Evolutionary conservation across 2,329 filamentous ascomycete genomes (phyloP).

Genomic region (Diaporthe australafricana): DNA sequence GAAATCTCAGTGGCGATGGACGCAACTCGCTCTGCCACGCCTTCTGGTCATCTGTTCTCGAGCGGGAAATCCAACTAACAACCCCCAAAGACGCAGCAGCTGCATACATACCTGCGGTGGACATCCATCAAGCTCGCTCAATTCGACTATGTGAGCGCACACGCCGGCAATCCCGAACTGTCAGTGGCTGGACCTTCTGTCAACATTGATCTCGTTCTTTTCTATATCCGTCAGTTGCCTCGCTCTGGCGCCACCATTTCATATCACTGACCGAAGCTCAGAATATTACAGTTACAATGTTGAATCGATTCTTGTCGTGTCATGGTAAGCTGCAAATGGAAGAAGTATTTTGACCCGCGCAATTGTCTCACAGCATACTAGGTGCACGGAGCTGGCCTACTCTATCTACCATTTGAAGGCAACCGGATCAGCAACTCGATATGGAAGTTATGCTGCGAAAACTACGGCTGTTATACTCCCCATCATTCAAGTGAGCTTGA

Average conservation of each 20-base stretch:
- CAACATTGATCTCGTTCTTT: constrained; percentile 56
- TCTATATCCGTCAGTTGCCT: constrained; percentile 58
- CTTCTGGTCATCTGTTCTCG: too few species aligned
- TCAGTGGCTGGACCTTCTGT: constrained; percentile 55
- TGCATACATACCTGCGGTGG: constrained; percentile 55
- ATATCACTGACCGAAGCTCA: constrained; percentile 41
- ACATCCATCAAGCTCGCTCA: constrained; percentile 53
- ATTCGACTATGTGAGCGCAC: constrained; percentile 49
- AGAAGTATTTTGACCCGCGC: not conserved
- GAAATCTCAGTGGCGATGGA: not conserved
- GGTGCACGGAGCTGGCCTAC: constrained; percentile 52
- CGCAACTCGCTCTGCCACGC: not conserved
- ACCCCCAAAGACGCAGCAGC: constrained; percentile 48
- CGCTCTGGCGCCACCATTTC: too few species aligned
- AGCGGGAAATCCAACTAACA: not conserved
- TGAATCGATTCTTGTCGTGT: constrained; percentile 58
- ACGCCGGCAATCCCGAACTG: constrained; percentile 53
- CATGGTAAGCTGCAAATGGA: constrained; percentile 51
- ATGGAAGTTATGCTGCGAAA: constrained; percentile 47
- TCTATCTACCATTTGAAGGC: constrained; percentile 48
- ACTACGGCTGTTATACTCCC: constrained; percentile 51
- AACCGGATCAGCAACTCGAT: constrained; percentile 37
- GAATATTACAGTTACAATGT: constrained; percentile 64
- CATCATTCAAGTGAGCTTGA: constrained; percentile 47
- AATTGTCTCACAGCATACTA: constrained; percentile 35